Base-by-base conservation (phyloP, 345 rosid genomes). In the Hevea brasiliensis region DNA sequence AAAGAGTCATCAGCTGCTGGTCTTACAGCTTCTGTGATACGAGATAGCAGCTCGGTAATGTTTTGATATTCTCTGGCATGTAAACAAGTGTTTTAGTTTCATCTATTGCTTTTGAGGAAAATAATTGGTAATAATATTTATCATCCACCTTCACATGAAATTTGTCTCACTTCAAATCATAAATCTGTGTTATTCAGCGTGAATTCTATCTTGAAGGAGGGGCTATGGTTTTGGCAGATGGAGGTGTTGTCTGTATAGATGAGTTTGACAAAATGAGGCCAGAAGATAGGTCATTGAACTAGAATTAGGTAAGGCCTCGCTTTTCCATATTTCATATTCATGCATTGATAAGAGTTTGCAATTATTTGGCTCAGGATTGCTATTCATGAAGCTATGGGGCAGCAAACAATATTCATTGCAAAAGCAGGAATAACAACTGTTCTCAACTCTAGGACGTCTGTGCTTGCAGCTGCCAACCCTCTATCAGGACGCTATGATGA, bases 141-240 rank as follows among this genome's bases (percentile, higher is more conserved):
- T 69, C 55, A 15, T n/a, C 55, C 47, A n/a, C 40, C n/a, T 27
- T 21, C 0, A 10, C 54, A 8, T 60, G 41, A 51, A 32, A 40
- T 83, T 73, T 83, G 71, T n/a, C n/a, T n/a, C n/a, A n/a, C n/a
- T 40, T 45, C 11, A 60, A 44, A 76, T 65, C 65, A 21, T 51
- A 48, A 55, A 55, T 72, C 4, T 76, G 32, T 73, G 41, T n/a
- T 3, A 44, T 75, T 79, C 86, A 90, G 99, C 90, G 96, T 8
- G 99, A 95, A 81, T 95, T 95, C 84, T 95, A 95, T 81, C 98
- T 94, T 51, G 99, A 92, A 87, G 99, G 98, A 50, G 99, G 99
- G 76, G 99, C 98, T 73, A 95, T 95, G 98, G 99, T 95, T 81
- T 86, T 95, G 87, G 98, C 94, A 37, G 98, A 95, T 82, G 98